Base-by-base conservation (phyloP, 2,329 filamentous ascomycete species). In the Cadophora sp. region DNA sequence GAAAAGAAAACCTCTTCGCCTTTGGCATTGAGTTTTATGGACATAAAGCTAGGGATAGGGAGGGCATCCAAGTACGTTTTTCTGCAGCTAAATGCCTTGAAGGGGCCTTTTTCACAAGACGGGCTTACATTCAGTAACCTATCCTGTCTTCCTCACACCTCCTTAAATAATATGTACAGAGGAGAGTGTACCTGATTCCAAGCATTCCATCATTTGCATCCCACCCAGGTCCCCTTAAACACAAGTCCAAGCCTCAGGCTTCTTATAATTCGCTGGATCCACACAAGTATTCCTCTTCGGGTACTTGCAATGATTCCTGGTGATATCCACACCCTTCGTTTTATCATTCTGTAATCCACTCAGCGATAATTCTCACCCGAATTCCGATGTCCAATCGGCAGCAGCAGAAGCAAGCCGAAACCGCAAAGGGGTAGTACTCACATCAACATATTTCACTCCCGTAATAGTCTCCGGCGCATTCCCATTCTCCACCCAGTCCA, bases 401-500 rank as follows among this genome's bases (percentile, higher is more conserved):
- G 43, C 62, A 58, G 30, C 18, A 24, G 47, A 45, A 8, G 7
- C 30, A 20, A 24, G n/a, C 41, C 11, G 4, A n/a, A 48, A 20
- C 7, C 22, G 30, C 13, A 11, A 27, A 27, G 27, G 16, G 6
- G n/a, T 14, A 30, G 6, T 11, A 69, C 68, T 66, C 53, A 70
- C 71, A 59, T 73, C 66, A 20, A 72, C 62, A 62, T 65, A 73
- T 64, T 67, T 71, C 13, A 66, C 70, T 1, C 72, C 72, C 0
- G 66, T 71, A 22, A 73, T 65, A 0, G 67, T 71, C 53, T 70
- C 80, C 0, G 84, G 83, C 0, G 80, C 81, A 13, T 75, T 47
- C 0, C 75, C 77, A 33, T 78, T 65, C 72, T 81, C 83, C 1
- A 84, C 82, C 82, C 82, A 84, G 13, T 79, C 75, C 2, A 84